Percentiles rank a stretch among this genome's conserved stretches.
phyloP scores from a whole-genome alignment of 129 eudicot species.

The Deinandra increscens region DNA sequence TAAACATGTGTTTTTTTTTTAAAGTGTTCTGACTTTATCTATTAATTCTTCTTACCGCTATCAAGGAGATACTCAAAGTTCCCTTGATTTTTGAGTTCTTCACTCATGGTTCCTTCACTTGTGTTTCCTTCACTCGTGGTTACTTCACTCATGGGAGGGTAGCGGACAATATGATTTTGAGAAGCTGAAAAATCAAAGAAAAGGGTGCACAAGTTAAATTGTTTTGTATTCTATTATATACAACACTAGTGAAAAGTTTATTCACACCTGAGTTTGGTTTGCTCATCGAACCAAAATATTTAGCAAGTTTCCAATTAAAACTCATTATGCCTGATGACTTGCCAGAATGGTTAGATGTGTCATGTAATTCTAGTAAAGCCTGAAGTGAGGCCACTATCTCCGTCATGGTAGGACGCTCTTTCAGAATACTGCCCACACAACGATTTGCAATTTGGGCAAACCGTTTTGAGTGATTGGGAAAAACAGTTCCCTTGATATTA shows the following conservation, averaged over 20 bases:
- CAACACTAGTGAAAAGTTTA: not conserved
- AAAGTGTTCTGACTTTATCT: not conserved
- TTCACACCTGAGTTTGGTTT: slow-evolving; percentile 10
- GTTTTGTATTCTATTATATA: not conserved
- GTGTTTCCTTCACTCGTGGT: not conserved
- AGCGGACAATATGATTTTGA: not conserved
- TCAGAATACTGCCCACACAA: not conserved
- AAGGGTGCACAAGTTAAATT: not conserved
- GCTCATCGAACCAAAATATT: not conserved
- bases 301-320: slow-evolving; percentile 13
- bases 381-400: slow-evolving; percentile 28
- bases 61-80: slow-evolving; percentile 7
- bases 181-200: not conserved
- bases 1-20: not conserved
- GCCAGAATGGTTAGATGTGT: not conserved
- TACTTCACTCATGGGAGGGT: not conserved
- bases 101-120: slow-evolving; percentile 10
- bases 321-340: not conserved
- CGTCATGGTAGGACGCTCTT: slow-evolving; percentile 29
- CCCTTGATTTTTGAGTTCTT: not conserved
- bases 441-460: not conserved
- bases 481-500: slow-evolving; percentile 2
- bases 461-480: not conserved
- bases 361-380: not conserved
- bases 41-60: not conserved